Evolutionary conservation across 768 basidiomycete genomes (phyloP).

Genomic region (Amanita phalloides): DNA sequence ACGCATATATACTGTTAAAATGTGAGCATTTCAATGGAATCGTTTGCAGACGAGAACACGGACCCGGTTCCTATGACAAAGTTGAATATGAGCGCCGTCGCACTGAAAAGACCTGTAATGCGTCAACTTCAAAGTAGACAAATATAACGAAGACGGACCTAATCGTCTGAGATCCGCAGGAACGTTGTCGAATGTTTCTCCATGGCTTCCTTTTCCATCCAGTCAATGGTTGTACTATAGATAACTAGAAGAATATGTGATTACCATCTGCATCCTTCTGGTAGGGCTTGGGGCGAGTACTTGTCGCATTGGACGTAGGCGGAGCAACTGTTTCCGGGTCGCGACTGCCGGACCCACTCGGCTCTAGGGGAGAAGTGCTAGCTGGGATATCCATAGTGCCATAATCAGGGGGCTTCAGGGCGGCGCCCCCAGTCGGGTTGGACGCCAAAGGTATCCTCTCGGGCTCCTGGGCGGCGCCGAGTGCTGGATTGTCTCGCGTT

Average conservation of each 20-base stretch:
- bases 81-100: slow-evolving; percentile 63
- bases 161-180: slow-evolving; percentile 38
- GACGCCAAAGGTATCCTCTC: not conserved
- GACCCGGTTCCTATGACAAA: slow-evolving; percentile 68
- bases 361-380: not conserved
- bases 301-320: not conserved
- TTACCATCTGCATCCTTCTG: not conserved
- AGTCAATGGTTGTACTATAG: not conserved
- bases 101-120: slow-evolving; percentile 35
- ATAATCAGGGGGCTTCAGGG: not conserved
- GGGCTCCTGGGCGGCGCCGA: not conserved
- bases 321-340: not conserved
- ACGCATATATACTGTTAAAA: slow-evolving; percentile 53
- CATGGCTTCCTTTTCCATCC: slow-evolving; percentile 10
- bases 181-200: slow-evolving; percentile 34
- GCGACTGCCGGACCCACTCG: not conserved
- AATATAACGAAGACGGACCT: slow-evolving; percentile 22
- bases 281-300: not conserved
- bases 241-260: not conserved
- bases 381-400: not conserved
- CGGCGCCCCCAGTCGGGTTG: not conserved
- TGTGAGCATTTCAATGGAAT: not conserved
- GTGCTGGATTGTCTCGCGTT: not conserved
- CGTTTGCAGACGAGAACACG: slow-evolving; percentile 5
- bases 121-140: not conserved